Evolutionary conservation across 169 alveolate species (phyloP), one percentile per base, ranked within the genome.

Genomic region (Eimeria acervulina): DNA sequence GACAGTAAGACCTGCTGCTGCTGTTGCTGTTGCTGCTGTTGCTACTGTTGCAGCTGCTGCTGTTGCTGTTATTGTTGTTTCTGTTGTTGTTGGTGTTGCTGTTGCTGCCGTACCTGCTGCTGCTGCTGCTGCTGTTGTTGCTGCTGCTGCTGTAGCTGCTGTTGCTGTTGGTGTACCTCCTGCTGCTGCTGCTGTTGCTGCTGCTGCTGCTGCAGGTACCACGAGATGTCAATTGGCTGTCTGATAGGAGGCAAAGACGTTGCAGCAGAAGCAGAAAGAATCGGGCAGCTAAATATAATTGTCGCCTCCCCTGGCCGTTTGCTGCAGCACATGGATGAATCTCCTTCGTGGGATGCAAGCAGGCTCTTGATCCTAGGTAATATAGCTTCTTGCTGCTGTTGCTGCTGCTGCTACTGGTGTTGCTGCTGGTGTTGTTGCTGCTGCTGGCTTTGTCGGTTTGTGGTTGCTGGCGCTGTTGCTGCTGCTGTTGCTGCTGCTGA

Each of bases 251-350:
- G 99, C 21, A 98, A 98, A 95, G 98, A 98, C 93, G 66, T 98
- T n/a, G 80, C 95, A 38, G 97, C 96, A 36, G 99, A 99, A 95
- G 95, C 99, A 97, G 95, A 97, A 96, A 97, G 98, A 94, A 44
- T 97, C 10, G 52, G 96, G 97, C 44, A 95, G 94, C 51, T 96
- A 98, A 98, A 98, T 88, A 97, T 99, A 59, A 93, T 99, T 83
- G 98, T 99, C 38, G 99, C 99, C 21, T 98, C 99, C 28, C 99
- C 99, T n/a, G 99, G 99, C 59, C 97, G 99, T 96, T 97, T 99
- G 15, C 96, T 98, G 52, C 99, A 99, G 95, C 99, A 99, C 96
- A 97, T 99, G 98, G 98, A 98, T 59, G 99, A 98, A 96, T 98
- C 99, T 51, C 98, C 98, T 38, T 97, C 97, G 93, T 98, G 98